Base-by-base conservation (phyloP, 1,139 yeast species). In the Meyerozyma carpophila region DNA sequence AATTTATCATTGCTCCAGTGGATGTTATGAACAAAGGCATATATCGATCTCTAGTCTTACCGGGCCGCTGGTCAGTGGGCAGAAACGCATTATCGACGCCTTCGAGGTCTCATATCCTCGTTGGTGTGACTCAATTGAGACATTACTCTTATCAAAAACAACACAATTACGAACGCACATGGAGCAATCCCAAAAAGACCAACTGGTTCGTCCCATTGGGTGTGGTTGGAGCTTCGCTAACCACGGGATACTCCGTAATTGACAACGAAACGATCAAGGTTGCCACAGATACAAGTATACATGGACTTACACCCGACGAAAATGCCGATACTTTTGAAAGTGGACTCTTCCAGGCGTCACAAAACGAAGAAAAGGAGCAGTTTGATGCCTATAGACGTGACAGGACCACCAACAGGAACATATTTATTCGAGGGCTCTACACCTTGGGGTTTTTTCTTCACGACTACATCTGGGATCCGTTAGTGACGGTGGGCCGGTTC, bases 381-480 rank as follows among this genome's bases (percentile, higher is more conserved):
- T 66, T 53, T 47, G 44, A 54, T 3, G 49, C 50, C 1, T 61
- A 59, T 44, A 48, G 73, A 26, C 41, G 48, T 1, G 44, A 59
- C 29, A 55, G 62, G 55, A 51, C 68, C 41, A 41, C 56, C 14
- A 52, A 59, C 42, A 54, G 67, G 8, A 58, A 54, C 42, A 42
- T 53, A 11, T 41, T 65, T 18, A 47, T 58, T 20, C 59, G 79
- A 32, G 43, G 65, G 41, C 45, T 68, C 32, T 70, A 60, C 54
- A 55, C 56, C 39, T 11, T 79, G 3, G 61, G 66, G 46, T 82
- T 73, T 50, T 56, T 63, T 2, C 24, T 80, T 2, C 63, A 68
- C 4, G 88, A 83, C 54, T 78, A 73, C 52, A 41, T 81, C 0
- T 54, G 81, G 43, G 95, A 87, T 50, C 96, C 96, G 0, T 28